Base-by-base conservation (phyloP, 2,329 filamentous ascomycete genomes). In the Claviceps humidiphila region DNA sequence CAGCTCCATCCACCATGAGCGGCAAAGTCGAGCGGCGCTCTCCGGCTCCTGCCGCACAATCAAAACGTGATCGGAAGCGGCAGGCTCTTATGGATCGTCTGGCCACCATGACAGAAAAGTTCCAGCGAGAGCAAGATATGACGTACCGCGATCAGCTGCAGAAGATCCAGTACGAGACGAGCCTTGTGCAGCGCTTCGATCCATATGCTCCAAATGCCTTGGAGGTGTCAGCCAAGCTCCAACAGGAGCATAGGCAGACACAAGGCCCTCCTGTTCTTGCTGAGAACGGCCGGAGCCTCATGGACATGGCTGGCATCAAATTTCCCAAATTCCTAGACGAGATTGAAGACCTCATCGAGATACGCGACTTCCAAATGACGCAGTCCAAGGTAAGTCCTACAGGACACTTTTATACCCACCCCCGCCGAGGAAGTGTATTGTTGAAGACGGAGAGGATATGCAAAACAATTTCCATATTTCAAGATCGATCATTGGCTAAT, bases 151-250 rank as follows among this genome's bases (percentile, higher is more conserved):
- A 93, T 58, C 89, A 96, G 68, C 78, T 96, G 2, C 85, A 93
- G 62, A 88, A 88, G 58, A 81, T 96, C n/a, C 90, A 96, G 69
- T 83, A 88, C 58, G 90, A 95, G 67, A 89, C 90, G 70, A 87
- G 80, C 54, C 77, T 95, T 46, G 88, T 95, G 58, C 83, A 89
- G 66, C 83, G 87, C 59, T 87, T 93, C 50, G 85, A 95, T 62
- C 85, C 87, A 1, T 94, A 95, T 66, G 74, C 77, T 50, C 75
- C 82, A 55, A 78, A 81, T 55, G 81, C 87, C 48, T 75, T 95
- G 47, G 84, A 89, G 56, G 80, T 86, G 53, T 81, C 89, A 56
- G 74, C 77, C 50, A 79, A 82, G 58, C 69, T 85, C 61, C 78
- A 80, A 54, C 72, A 75, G 56, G 72, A 76, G 53, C 74, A 78